Evolutionary conservation across 768 basidiomycete species (phyloP), one percentile per base, ranked within the genome.

Genomic region (Boletus rubropictus): DNA sequence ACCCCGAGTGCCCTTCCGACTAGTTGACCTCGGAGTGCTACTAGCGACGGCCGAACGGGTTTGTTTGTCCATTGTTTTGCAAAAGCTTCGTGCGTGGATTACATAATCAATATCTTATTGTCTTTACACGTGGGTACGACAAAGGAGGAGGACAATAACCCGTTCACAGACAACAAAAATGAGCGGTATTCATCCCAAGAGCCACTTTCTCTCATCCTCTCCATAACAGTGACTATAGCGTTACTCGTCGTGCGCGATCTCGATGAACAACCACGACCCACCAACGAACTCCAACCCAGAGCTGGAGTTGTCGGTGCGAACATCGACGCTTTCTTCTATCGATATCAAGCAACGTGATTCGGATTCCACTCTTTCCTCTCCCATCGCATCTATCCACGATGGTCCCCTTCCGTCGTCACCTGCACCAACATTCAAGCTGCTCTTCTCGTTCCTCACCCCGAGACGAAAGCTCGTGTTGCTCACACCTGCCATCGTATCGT

Each of bases 391-490:
- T 33, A 25, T 59, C 10, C 48, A 53, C 15, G 49, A 57, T 32
- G 46, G 58, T 21, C 49, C 57, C 32, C 53, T 54, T 35, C 48
- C 62, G 10, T 18, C 51, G 15, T 42, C 69, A 22, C 69, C 73
- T 5, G 57, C 69, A 46, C 82, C 86, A 0, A 77, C 80, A 1
- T 71, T 86, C 52, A 69, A 72, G 35, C 73, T 84, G 6, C 77
- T 91, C 44, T 90, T 87, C 60, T 78, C 80, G 9, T 76, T 83
- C 57, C 70, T 84, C 52, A 71, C 81, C 1, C 69, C 72, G 10
- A 72, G 76, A 41, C 82, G 87, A 53, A 59, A 75, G 57, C 60
- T 81, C 43, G 63, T 62, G 7, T 71, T 86, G 54, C 71, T 89
- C 50, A 39, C 80, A 20, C 90, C 90, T 4, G 87, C 84, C 5